Base-by-base conservation (phyloP, 2,329 filamentous ascomycete species). In the Zymoseptoria crescenta region DNA sequence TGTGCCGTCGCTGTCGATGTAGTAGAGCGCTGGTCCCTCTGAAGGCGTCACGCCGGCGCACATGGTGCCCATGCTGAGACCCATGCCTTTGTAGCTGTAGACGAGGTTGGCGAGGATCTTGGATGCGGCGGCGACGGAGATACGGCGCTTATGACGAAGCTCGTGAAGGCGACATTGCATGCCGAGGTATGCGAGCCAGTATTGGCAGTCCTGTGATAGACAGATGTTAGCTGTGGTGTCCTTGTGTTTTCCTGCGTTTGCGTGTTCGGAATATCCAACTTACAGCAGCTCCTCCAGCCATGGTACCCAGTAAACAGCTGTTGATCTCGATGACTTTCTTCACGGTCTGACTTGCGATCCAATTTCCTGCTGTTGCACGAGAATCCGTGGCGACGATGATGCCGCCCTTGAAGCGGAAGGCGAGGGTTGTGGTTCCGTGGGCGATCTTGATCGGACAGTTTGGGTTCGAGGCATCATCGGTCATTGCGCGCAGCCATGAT, bases 321-420 rank as follows among this genome's bases (percentile, higher is more conserved):
- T 96, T 96, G 82, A 96, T 96, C 83, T 96, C 91, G 73, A 99
- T 97, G 68, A 99, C 94, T 83, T 99, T 99, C 86, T 99, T 99
- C 73, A 99, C 94, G 56, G 94, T 99, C 83, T 99, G 94, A 79
- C 90, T 96, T 67, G 94, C 94, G 77, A 99, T 99, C 94, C 94
- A 99, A 84, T 94, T 95, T 72, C 94, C 94, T 29, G 94, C 93
- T 53, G 94, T 96, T 61, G 94, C 94, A 79, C 94, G 87, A 61
- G 94, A 99, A 79, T 99, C 94, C 60, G 94, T 99, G 57, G 93
- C 93, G 56, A 99, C 93, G 73, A 99, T 95, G 78, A 99, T 97
- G 74, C 94, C 94, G 71, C 92, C 92, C 79, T 97, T 87, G 83
- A 97, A 99, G 74, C 93, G 87, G 83, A 99, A 99, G 64, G 92